Percentiles rank a stretch among this genome's conserved stretches.
Evolutionary conservation across 768 basidiomycete genomes (phyloP).

Genomic region (Paxillus ammoniavirescens): DNA sequence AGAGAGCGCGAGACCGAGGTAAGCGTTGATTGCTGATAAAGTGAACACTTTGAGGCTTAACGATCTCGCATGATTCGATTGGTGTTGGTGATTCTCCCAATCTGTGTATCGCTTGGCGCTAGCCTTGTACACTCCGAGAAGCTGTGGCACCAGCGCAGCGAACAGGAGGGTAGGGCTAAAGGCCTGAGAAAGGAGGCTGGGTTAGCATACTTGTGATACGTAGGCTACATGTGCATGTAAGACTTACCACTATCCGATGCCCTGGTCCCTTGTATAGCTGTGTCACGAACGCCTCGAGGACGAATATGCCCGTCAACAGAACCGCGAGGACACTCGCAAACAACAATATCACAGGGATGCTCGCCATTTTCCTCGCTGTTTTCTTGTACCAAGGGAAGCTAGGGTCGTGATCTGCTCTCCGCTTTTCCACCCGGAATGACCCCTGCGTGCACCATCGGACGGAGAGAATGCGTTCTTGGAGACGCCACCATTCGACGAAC

Average conservation of each 20-base stretch:
- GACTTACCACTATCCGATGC: constrained; percentile 69
- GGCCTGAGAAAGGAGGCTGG: constrained; percentile 41
- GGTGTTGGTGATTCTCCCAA: constrained; percentile 91
- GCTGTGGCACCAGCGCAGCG: constrained; percentile 72
- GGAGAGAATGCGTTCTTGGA: constrained; percentile 80
- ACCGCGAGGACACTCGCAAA: constrained; percentile 70
- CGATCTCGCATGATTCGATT: constrained; percentile 72
- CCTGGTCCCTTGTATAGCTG: constrained; percentile 88
- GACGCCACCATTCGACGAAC: constrained; percentile 92
- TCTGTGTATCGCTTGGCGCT: constrained; percentile 68
- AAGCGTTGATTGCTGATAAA: constrained; percentile 85
- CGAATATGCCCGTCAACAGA: constrained; percentile 78
- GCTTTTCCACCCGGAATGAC: constrained; percentile 72
- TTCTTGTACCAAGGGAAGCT: constrained; percentile 72
- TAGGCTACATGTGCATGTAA: background rate
- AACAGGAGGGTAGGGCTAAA: constrained; percentile 86
- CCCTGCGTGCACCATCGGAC: constrained; percentile 81
- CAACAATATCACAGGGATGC: constrained; percentile 67
- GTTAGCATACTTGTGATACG: background rate
- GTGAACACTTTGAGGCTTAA: constrained; percentile 91
- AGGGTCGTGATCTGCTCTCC: constrained; percentile 55
- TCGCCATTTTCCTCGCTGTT: constrained; percentile 64
- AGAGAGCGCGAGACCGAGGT: constrained; percentile 87
- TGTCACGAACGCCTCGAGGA: constrained; percentile 88
- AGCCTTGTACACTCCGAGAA: constrained; percentile 70